Percentiles rank a stretch among this genome's conserved stretches.
phyloP scores from a whole-genome alignment of 805 yeast species.

The Zygosaccharomyces bailii region DNA sequence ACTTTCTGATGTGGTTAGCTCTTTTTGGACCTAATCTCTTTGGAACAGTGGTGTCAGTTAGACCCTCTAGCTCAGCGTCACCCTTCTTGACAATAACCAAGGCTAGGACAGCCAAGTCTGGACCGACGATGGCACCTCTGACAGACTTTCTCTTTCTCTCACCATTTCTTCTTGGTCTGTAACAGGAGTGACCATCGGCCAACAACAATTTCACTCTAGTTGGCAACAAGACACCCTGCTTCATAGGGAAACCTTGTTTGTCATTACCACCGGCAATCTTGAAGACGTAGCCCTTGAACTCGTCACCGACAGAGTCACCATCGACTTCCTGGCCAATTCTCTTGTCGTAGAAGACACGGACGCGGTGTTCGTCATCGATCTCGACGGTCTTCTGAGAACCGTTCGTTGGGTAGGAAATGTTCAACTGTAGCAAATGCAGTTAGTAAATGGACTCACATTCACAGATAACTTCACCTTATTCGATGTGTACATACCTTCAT shows the following conservation, averaged over 20 bases:
- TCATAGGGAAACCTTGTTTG: slow-evolving; percentile 99
- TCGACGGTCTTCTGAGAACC: slow-evolving; percentile 98
- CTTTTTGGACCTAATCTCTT: slow-evolving; percentile 99
- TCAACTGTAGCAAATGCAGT: slow-evolving; percentile 56
- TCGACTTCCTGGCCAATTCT: slow-evolving; percentile 99
- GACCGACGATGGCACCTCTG: slow-evolving; percentile 98
- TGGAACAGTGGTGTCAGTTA: slow-evolving; percentile 92
- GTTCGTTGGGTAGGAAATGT: slow-evolving; percentile 99
- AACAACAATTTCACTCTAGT: slow-evolving; percentile 97
- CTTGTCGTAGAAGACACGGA: slow-evolving; percentile 98
- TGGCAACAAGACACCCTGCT: slow-evolving; percentile 99
- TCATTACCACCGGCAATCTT: slow-evolving; percentile 99
- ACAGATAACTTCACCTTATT: background rate
- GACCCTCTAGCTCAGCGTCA: slow-evolving; percentile 91
- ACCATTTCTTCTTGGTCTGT: slow-evolving; percentile 99
- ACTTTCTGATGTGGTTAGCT: slow-evolving; percentile 99
- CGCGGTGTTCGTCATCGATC: slow-evolving; percentile 98
- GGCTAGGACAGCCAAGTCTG: slow-evolving; percentile 94
- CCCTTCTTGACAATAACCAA: slow-evolving; percentile 96
- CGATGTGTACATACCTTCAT: slow-evolving; percentile 38
- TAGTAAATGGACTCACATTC: slow-evolving; percentile 16
- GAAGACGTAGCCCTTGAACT: slow-evolving; percentile 98
- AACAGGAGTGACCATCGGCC: slow-evolving; percentile 93
- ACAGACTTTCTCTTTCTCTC: slow-evolving; percentile 99
- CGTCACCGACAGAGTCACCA: slow-evolving; percentile 97